phyloP scores from a whole-genome alignment of 2,329 filamentous ascomycete genomes.

The Colletotrichum sp. region DNA sequence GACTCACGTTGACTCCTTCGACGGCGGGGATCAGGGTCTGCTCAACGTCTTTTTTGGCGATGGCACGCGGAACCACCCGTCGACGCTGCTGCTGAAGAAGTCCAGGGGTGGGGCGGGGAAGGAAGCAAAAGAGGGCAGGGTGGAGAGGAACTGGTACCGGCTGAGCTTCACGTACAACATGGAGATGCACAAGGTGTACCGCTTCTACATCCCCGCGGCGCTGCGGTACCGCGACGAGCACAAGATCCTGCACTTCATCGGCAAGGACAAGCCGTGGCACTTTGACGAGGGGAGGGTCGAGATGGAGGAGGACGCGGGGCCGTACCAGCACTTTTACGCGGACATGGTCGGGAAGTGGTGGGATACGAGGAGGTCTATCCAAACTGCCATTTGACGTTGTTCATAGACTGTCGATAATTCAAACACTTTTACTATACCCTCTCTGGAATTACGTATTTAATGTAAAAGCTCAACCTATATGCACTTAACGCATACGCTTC shows the following conservation, averaged over 20 bases:
- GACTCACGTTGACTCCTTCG: constrained; percentile 70
- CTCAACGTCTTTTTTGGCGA: constrained; percentile 69
- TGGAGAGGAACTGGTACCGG: constrained; percentile 26
- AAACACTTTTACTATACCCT: background rate
- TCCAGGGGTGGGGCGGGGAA: background rate
- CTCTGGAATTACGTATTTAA: background rate
- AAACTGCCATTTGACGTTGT: background rate
- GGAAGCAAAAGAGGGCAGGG: accelerated
- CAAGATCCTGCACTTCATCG: constrained; percentile 73
- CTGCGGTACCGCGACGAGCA: constrained; percentile 41
- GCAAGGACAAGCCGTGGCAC: constrained; percentile 69
- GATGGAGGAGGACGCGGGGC: background rate
- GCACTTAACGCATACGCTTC: accelerated
- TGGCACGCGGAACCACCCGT: constrained; percentile 41
- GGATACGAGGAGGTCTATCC: constrained; percentile 13
- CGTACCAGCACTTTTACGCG: constrained; percentile 22
- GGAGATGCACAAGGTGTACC: constrained; percentile 26
- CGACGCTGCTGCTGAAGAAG: background rate
- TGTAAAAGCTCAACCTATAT: background rate
- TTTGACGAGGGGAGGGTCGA: constrained; percentile 26
- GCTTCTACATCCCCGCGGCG: constrained; percentile 26
- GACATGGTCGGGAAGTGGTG: constrained; percentile 26
- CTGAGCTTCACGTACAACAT: constrained; percentile 28
- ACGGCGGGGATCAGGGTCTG: constrained; percentile 74
- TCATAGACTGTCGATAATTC: background rate